phyloP scores from a whole-genome alignment of 2,329 filamentous ascomycete species.

The Sporothrix variecibatus region DNA sequence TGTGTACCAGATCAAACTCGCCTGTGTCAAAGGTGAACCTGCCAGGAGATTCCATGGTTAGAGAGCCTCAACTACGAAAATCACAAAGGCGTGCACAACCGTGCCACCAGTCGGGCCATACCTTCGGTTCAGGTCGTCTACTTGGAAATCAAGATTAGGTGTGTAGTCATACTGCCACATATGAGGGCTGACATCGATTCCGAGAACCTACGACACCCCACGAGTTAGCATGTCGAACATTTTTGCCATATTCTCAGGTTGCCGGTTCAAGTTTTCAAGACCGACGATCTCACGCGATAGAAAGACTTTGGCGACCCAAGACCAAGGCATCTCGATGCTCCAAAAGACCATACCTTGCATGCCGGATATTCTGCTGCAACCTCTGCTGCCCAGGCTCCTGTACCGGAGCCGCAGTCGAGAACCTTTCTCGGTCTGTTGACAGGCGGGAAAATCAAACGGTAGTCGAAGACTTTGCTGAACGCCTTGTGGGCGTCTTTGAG shows the following conservation, averaged over 20 bases:
- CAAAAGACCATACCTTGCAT: constrained; percentile 57
- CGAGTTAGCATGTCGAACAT: not conserved
- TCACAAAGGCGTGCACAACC: not conserved
- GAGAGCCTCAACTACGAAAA: not conserved
- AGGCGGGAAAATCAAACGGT: constrained; percentile 69
- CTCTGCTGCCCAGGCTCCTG: constrained; percentile 69
- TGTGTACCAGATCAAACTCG: constrained; percentile 83
- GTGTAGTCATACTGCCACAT: constrained; percentile 64
- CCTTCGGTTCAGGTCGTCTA: constrained; percentile 71
- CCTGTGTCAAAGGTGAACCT: constrained; percentile 69
- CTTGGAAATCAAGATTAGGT: constrained; percentile 68
- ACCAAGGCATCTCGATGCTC: not conserved
- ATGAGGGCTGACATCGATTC: constrained; percentile 70
- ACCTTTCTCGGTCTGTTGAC: constrained; percentile 58
- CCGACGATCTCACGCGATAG: not conserved
- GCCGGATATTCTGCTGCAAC: constrained; percentile 65
- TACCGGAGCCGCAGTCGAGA: constrained; percentile 72
- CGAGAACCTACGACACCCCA: constrained; percentile 58
- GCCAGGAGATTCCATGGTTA: constrained; percentile 26
- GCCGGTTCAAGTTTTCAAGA: not conserved
- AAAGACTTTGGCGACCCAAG: not conserved
- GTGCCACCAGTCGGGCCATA: constrained; percentile 37
- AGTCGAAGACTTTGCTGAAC: constrained; percentile 65
- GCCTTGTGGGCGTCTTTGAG: constrained; percentile 65
- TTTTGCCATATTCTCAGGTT: not conserved